phyloP scores from a whole-genome alignment of 192 early-diverging fungal species.

The Gaertneriomyces sp. region DNA sequence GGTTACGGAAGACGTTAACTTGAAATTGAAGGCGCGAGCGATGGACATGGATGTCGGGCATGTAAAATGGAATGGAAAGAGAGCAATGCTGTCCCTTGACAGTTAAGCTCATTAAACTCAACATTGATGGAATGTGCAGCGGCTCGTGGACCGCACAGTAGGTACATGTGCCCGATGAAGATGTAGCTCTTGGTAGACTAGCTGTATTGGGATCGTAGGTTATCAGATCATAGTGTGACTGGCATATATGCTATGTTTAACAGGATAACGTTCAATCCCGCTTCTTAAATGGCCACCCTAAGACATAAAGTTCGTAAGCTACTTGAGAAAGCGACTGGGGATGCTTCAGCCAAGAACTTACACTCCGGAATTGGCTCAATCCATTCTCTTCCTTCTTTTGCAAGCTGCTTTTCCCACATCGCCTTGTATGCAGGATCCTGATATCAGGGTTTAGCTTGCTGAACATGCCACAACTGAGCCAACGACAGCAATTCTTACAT shows the following conservation, averaged over 20 bases:
- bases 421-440: constrained; percentile 45
- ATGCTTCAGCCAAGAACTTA: constrained; percentile 4
- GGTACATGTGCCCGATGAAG: no score
- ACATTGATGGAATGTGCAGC: no score
- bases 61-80: no score
- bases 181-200: no score
- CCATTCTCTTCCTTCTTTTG: constrained; percentile 51
- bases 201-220: no score
- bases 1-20: constrained; percentile 44
- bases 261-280: no score
- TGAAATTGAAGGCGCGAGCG: constrained; percentile 41
- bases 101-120: no score
- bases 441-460: neutral
- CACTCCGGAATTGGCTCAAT: constrained; percentile 53
- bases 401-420: constrained; percentile 49
- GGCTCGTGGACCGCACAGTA: no score
- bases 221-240: no score
- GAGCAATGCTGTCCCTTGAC: no score
- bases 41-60: constrained; percentile 24
- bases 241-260: no score
- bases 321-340: neutral
- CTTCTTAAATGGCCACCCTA: constrained; percentile 35
- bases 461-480: neutral
- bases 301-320: neutral
- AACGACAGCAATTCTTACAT: constrained; percentile 30